A percentile compares a stretch with the other conserved stretches of the same genome.
Conservation (phyloP, 208 protist species). For the Leishmania martiniquensis region DNA sequence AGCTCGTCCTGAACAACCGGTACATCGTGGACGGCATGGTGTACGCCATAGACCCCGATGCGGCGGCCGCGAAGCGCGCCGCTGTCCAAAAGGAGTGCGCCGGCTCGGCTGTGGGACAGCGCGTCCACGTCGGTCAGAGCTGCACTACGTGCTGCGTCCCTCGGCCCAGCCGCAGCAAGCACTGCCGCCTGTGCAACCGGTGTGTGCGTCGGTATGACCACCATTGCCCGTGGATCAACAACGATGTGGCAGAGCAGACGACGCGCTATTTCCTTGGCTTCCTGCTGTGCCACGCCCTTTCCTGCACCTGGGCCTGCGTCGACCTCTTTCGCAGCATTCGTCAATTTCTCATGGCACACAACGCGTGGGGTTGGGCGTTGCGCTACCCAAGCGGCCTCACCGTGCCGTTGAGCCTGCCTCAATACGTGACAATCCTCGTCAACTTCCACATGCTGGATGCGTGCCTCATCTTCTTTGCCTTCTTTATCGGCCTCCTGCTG, state of each 20-base stretch:
- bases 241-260: conserved; percentile 95
- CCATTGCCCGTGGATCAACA: conserved; percentile 98
- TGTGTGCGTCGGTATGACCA: conserved; percentile 97
- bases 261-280: conserved; percentile 93
- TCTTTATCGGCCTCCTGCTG: conserved; percentile 73
- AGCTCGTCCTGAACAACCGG: conserved; percentile 63
- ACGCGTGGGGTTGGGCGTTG: conserved; percentile 73
- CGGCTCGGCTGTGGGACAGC: conserved; percentile 1
- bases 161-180: conserved; percentile 94
- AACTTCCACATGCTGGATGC: conserved; percentile 59
- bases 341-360: conserved; percentile 52
- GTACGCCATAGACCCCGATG: conserved; percentile 39
- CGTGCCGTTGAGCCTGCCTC: conserved; percentile 40
- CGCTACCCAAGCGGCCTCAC: conserved; percentile 23
- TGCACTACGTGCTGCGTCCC: conserved; percentile 77
- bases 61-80: conserved; percentile 12
- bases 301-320: conserved; percentile 80
- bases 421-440: conserved; percentile 73
- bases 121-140: conserved; percentile 36
- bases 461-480: conserved; percentile 80
- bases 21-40: conserved; percentile 86
- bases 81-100: conserved; percentile 16
- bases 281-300: conserved; percentile 81
- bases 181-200: conserved; percentile 90
- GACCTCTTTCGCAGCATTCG: conserved; percentile 65